Base-by-base conservation (phyloP, 192 early-diverging fungal species). In the Coemansia sp. region DNA sequence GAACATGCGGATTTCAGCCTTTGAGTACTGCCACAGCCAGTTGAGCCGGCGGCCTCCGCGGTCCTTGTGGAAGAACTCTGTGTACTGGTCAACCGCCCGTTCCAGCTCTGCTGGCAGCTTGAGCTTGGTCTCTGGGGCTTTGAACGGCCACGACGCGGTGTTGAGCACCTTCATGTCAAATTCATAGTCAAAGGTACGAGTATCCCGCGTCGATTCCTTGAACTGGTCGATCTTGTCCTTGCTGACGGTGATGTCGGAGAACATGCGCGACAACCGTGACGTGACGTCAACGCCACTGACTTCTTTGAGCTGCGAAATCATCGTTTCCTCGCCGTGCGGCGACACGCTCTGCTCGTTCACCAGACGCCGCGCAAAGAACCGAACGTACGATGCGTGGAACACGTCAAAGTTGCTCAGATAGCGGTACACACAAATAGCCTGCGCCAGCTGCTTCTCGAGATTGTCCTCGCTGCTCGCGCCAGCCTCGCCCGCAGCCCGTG, bases 361-460 rank as follows among this genome's bases (percentile, higher is more conserved):
- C 16, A 99, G 85, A 41, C 97, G 94, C 55, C 93, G 93, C 25
- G 95, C 93, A 69, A 99, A 76, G 84, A 91, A 90, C 72, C 91
- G 93, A 37, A 89, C 88, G 79, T 99, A 99, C 54, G 96, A 94
- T 80, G 95, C 94, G 75, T 97, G 95, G 84, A 98, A 99, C 27
- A 99, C 93, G 72, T 99, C 97, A 74, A 94, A 92, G 84, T 96
- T 94, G 62, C 94, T 94, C 45, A 99, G 87, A 72, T 93, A 99
- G 74, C 95, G 93, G 80, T 94, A 97, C 12, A 99, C 87, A 5
- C 89, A 95, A 85, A 99, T 94, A 19, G 82, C 71, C 59, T 70
- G 75, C 47, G 70, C 48, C 27, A 87, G 72, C 51, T 73, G 68
- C 37, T 74, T 70, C 63, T 87, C 86, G 29, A 82, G 68, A 31